Conservation (phyloP, 495 filamentous ascomycete genomes). For the Hypoxylon trugodes region DNA sequence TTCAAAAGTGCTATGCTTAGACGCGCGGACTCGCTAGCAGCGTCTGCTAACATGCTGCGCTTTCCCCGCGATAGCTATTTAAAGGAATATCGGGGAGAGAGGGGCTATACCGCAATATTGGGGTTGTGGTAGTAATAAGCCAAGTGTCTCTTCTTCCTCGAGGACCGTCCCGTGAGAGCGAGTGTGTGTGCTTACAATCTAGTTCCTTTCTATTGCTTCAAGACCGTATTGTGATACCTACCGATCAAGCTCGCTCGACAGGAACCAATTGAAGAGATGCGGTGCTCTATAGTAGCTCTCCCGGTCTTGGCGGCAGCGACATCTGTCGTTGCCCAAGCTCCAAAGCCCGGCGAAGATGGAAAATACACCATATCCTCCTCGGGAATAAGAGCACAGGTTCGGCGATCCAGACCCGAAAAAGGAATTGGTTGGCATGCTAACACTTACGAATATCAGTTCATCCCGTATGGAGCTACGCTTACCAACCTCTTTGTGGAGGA, state of each 20-base stretch:
- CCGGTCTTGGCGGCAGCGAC: conserved; percentile 34
- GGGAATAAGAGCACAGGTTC: conserved; percentile 62
- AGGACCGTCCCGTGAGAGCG: conserved; percentile 28
- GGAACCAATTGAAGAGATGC: conserved; percentile 41
- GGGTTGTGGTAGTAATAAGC: conserved; percentile 38
- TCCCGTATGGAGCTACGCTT: conserved; percentile 63
- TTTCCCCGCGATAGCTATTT: conserved; percentile 25
- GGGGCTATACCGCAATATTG: conserved; percentile 15
- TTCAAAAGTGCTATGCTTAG: conserved; percentile 22
- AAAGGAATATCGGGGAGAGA: conserved; percentile 19
- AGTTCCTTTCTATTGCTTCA: conserved; percentile 6
- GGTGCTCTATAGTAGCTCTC: conserved; percentile 28
- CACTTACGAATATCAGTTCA: conserved; percentile 52
- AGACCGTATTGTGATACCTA: conserved; percentile 23
- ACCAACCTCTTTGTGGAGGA: conserved; percentile 67
- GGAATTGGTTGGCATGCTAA: conserved; percentile 4
- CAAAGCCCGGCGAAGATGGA: conserved; percentile 39
- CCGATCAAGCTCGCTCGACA: conserved; percentile 8
- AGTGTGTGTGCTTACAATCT: conserved; percentile 5
- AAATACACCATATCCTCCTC: conserved; percentile 59
- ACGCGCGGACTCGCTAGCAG: conserved; percentile 11
- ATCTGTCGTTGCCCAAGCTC: conserved; percentile 36
- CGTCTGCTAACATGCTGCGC: conserved; percentile 18
- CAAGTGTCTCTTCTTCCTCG: conserved; percentile 31
- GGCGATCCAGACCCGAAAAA: conserved; percentile 3